phyloP scores from a whole-genome alignment of 768 basidiomycete species.

The Agrocybe pediades region DNA sequence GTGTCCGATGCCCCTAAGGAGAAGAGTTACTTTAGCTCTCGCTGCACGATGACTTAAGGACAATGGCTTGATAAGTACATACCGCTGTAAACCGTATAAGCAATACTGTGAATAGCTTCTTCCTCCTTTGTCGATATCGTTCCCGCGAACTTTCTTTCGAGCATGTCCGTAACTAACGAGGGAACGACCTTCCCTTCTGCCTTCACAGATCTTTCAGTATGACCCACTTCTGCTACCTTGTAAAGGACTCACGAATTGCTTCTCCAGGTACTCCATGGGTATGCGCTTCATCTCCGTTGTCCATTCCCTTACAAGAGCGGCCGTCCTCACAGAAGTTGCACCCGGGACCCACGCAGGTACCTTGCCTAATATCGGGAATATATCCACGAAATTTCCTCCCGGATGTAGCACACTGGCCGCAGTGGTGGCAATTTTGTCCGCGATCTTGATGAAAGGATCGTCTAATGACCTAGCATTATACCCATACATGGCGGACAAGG shows the following conservation, averaged over 20 bases:
- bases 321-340: neutral
- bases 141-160: conserved; percentile 10
- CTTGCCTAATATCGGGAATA: neutral
- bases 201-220: neutral
- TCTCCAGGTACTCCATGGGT: conserved; percentile 4
- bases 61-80: neutral
- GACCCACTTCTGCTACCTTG: neutral
- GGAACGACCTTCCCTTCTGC: conserved; percentile 10
- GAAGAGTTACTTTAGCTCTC: neutral
- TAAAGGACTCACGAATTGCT: neutral
- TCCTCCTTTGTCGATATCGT: conserved; percentile 14
- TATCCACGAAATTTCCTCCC: neutral
- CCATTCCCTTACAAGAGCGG: neutral
- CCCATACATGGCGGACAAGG: conserved; percentile 1
- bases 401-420: neutral
- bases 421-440: neutral
- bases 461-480: neutral
- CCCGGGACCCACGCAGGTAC: neutral
- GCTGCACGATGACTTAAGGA: too few species aligned
- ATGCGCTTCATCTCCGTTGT: conserved; percentile 4
- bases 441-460: neutral
- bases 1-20: conserved; percentile 15
- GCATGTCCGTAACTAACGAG: conserved; percentile 15
- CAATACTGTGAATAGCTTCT: conserved; percentile 7
- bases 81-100: conserved; percentile 20